Percentiles rank a stretch among this genome's conserved stretches.
These are phyloP conservation scores for Haplographium delicatum DNA, from an alignment of 495 filamentous ascomycete genomes.

Conservation along the genomic window DNA sequence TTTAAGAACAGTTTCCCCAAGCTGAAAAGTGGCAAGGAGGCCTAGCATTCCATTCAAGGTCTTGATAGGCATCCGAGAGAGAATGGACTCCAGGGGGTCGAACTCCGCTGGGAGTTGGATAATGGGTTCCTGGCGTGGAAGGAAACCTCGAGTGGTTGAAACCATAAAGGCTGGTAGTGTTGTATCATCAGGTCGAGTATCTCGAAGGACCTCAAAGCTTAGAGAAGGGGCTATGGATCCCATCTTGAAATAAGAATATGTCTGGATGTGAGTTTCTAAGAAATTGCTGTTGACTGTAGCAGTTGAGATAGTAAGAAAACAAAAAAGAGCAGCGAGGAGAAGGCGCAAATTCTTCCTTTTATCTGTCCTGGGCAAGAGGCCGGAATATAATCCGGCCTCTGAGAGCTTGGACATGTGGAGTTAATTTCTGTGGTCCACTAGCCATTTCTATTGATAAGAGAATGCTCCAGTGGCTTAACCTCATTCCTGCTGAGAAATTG, in stretches of 20 bases:
- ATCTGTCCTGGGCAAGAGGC: constrained; percentile 21
- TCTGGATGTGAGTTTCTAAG: not conserved
- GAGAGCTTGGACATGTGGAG: constrained; percentile 7
- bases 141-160: constrained; percentile 76
- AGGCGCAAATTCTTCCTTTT: constrained; percentile 17
- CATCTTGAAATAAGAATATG: constrained; percentile 18
- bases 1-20: constrained; percentile 61
- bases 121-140: constrained; percentile 60
- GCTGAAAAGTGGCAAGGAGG: constrained; percentile 63
- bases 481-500: not conserved
- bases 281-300: not conserved
- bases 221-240: constrained; percentile 19
- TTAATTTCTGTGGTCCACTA: constrained; percentile 14
- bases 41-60: constrained; percentile 64
- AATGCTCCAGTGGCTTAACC: constrained; percentile 2
- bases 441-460: constrained; percentile 19
- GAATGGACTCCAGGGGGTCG: constrained; percentile 58
- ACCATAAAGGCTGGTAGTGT: constrained; percentile 80
- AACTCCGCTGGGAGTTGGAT: constrained; percentile 63
- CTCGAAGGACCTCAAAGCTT: constrained; percentile 46
- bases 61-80: constrained; percentile 69
- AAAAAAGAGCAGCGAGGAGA: constrained; percentile 14
- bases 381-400: constrained; percentile 26
- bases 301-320: constrained; percentile 4
- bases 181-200: constrained; percentile 52